Base-by-base conservation (phyloP, 176 grass and related monocot species). In the Phoenix roebelenii region DNA sequence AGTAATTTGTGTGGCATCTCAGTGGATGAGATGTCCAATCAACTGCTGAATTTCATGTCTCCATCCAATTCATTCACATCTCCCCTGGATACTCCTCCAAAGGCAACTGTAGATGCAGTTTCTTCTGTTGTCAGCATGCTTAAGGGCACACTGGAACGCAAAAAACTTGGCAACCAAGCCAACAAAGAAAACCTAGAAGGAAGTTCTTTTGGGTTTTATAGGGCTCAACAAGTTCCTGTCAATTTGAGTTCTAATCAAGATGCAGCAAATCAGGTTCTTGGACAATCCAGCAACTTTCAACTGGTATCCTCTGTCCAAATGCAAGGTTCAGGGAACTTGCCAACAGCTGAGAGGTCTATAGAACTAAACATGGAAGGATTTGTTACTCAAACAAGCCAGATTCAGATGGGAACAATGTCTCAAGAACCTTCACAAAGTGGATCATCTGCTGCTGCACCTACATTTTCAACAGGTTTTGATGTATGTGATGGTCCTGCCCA, bases 81-180 rank as follows among this genome's bases (percentile, higher is more conserved):
- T 65, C 81, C 81, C 23, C 59, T 82, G 30, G 86, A 89, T 52
- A 68, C 72, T 75, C 74, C 69, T 18, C 73, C 68, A 7, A 65
- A 76, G 65, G 58, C 66, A 22, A 69, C 59, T n/a, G 74, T 68
- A 20, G 86, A 81, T 65, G 61, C 77, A 4, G 60, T 89, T 18
- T 72, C 86, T 61, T 89, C 86, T 10, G 74, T 89, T 7, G 81
- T 89, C 53, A 81, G 74, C 67, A 85, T 89, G 86, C 86, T 89
- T 62, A 89, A 85, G 75, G 86, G 77, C 52, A 78, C 86, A 5
- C 66, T 89, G 18, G 77, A 89, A 49, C 74, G 66, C 32, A 89
- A 89, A 72, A 89, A 77, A 74, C 58, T 84, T 29, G 35, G 52
- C 18, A 68, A 14, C 70, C 53, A 63, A 57, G 48, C 66, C 17